These are phyloP conservation scores for Narthecium ossifragum DNA, from an alignment of 106 monocot species.

Conservation along the genomic window DNA sequence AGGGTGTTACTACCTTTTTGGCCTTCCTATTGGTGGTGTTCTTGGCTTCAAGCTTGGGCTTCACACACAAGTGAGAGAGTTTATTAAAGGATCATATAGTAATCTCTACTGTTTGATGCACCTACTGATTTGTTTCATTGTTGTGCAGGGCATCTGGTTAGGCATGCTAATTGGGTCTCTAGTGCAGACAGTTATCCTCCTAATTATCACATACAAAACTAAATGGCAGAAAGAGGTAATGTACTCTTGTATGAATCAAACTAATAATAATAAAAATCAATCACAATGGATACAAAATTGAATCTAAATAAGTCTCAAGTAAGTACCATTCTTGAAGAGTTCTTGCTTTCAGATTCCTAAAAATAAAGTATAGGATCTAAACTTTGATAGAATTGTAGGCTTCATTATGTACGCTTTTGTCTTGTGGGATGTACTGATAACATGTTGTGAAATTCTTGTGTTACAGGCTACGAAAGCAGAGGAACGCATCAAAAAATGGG, in stretches of 20 bases:
- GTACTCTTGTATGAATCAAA: background rate
- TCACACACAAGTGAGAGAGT: slow-evolving; percentile 39
- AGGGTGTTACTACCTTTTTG: slow-evolving; percentile 73
- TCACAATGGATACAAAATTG: background rate
- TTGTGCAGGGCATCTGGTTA: slow-evolving; percentile 74
- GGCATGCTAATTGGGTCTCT: slow-evolving; percentile 59
- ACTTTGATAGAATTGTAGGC: too few relatives aligned
- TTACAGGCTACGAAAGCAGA: slow-evolving; percentile 57
- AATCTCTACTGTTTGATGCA: background rate
- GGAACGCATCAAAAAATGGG: slow-evolving; percentile 64
- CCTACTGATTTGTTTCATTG: background rate
- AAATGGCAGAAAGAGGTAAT: slow-evolving; percentile 77
- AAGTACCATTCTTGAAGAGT: too few relatives aligned
- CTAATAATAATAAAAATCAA: background rate
- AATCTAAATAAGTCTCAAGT: too few relatives aligned
- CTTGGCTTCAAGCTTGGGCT: slow-evolving; percentile 75
- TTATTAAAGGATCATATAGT: too few relatives aligned
- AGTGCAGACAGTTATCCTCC: slow-evolving; percentile 50
- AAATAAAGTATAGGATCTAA: too few relatives aligned
- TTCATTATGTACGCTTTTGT: too few relatives aligned
- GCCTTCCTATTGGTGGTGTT: slow-evolving; percentile 62
- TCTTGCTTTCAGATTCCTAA: too few relatives aligned
- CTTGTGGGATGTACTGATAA: background rate
- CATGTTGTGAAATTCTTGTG: background rate
- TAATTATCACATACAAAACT: slow-evolving; percentile 48